Evolutionary conservation across 257 asterid species (phyloP).

Genomic region (Rubia yunnanensis): DNA sequence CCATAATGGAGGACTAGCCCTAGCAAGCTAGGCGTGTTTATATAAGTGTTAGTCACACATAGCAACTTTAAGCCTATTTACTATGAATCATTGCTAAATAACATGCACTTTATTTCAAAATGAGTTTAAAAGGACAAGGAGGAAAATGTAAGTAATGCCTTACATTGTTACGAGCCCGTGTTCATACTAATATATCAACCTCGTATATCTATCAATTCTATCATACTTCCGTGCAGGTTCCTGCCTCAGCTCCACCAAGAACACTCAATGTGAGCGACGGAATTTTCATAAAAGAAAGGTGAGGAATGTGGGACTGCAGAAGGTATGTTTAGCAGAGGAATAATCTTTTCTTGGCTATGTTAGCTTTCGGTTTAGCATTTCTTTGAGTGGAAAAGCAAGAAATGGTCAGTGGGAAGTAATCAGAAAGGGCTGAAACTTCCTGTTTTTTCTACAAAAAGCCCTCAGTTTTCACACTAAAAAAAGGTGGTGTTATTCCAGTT

Average conservation of each 20-base stretch:
- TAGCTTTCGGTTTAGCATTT: constrained; percentile 7
- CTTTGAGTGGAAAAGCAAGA: not conserved
- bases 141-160: too few relatives aligned
- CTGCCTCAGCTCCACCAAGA: not conserved
- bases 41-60: constrained; percentile 11
- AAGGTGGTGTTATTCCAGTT: constrained; percentile 3
- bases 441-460: not conserved
- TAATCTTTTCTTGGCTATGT: not conserved
- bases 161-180: too few relatives aligned
- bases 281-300: not conserved
- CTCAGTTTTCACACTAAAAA: constrained; percentile 3
- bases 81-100: not conserved
- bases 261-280: not conserved
- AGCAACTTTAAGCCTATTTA: not conserved
- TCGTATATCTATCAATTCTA: too few relatives aligned
- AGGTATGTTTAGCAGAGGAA: constrained; percentile 5
- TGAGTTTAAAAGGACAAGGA: not conserved
- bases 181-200: not conserved
- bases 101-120: constrained; percentile 5
- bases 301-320: not conserved
- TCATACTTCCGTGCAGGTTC: too few relatives aligned
- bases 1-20: not conserved
- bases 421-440: not conserved
- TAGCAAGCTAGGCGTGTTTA: constrained; percentile 4
- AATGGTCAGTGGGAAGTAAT: not conserved